Evolutionary conservation across 2,329 filamentous ascomycete species (phyloP).

Genomic region (Pseudogymnoascus sp.): DNA sequence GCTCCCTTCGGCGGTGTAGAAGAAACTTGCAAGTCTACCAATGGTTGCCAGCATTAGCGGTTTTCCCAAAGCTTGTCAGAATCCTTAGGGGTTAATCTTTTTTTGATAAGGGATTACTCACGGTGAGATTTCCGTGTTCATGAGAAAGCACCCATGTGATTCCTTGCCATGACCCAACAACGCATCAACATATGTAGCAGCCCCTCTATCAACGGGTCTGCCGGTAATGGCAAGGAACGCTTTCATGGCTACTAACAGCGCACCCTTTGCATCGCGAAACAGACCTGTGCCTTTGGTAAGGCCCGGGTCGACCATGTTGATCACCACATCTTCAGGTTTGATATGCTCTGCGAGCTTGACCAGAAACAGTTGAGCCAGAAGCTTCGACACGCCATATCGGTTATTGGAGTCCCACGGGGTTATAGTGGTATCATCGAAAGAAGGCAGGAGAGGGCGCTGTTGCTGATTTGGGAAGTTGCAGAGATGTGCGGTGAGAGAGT

Average conservation of each 20-base stretch:
- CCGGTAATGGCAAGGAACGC: slow-evolving; percentile 24
- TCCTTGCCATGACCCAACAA: slow-evolving; percentile 37
- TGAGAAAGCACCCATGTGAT: slow-evolving; percentile 43
- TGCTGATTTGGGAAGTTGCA: slow-evolving; percentile 23
- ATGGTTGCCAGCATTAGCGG: not conserved
- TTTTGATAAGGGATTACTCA: slow-evolving; percentile 28
- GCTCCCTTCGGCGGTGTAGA: slow-evolving; percentile 32
- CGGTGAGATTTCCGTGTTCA: slow-evolving; percentile 40
- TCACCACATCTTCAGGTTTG: slow-evolving; percentile 24
- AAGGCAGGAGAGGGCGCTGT: slow-evolving; percentile 22
- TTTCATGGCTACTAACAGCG: slow-evolving; percentile 18
- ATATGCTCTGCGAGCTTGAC: slow-evolving; percentile 35
- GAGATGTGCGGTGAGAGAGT: slow-evolving; percentile 13
- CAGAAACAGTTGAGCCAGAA: slow-evolving; percentile 29
- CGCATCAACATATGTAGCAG: slow-evolving; percentile 42
- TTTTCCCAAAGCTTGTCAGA: not conserved
- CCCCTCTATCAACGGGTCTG: slow-evolving; percentile 33
- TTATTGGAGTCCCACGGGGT: slow-evolving; percentile 18
- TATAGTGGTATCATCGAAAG: slow-evolving; percentile 26
- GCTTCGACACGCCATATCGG: slow-evolving; percentile 26
- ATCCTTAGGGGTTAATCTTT: not conserved
- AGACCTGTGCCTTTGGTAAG: slow-evolving; percentile 35
- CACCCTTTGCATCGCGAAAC: slow-evolving; percentile 25
- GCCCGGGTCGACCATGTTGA: slow-evolving; percentile 31
- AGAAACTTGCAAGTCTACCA: slow-evolving; percentile 27